Conservation (phyloP, 2,329 filamentous ascomycete species). For the Aotearoamyces nothofagi region DNA sequence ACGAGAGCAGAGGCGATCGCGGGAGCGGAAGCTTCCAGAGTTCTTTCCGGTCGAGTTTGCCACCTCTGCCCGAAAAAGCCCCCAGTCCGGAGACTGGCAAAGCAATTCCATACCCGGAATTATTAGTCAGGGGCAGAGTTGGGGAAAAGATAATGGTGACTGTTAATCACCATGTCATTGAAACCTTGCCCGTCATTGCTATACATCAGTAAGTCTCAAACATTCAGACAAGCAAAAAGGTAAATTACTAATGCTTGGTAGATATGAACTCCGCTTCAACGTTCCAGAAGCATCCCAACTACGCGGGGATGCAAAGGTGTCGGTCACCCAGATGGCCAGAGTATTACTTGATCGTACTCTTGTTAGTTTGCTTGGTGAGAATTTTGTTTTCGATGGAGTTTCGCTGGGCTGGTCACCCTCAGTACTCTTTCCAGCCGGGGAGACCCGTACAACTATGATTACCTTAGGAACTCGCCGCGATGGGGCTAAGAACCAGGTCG, state of each 20-base stretch:
- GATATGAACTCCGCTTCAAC: conserved; percentile 2
- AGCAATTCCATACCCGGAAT: conserved; percentile 1
- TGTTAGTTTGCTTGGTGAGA: not conserved
- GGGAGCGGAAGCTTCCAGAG: too few relatives aligned
- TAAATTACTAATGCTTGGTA: not conserved
- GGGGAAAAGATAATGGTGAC: not conserved
- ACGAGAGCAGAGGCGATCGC: too few relatives aligned
- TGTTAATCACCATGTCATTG: conserved; percentile 2
- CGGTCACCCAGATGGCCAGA: conserved; percentile 1
- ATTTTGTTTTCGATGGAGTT: conserved; percentile 4
- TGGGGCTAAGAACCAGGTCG: conserved; percentile 2
- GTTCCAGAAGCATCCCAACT: conserved; percentile 1
- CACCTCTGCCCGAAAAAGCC: not conserved
- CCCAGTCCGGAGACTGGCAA: not conserved
- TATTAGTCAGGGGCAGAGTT: not conserved
- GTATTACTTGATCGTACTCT: conserved; percentile 1
- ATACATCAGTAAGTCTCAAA: conserved; percentile 3
- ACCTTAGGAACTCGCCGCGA: conserved; percentile 1
- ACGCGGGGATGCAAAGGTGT: conserved; percentile 2
- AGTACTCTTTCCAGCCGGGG: conserved; percentile 1
- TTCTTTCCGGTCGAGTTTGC: conserved; percentile 7
- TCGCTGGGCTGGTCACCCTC: conserved; percentile 2
- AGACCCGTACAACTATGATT: not conserved
- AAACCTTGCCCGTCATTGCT: conserved; percentile 1
- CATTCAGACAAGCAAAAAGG: too few relatives aligned